Evolutionary conservation across 1,139 yeast genomes (phyloP).

Genomic region (Schizosaccharomyces versatilis): DNA sequence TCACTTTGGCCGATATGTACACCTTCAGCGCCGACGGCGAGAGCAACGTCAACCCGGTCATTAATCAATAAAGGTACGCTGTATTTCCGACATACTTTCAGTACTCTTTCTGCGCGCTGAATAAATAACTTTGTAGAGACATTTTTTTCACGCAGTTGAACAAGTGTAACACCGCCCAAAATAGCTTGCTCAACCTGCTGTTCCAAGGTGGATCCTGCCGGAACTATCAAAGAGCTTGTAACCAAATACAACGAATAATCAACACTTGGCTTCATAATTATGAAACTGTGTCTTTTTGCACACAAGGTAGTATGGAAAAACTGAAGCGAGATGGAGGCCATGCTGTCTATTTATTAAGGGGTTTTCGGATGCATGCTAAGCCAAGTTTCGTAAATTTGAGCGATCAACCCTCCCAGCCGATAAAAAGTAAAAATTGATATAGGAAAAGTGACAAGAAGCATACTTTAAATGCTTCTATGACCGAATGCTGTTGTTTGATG

Average conservation of each 20-base stretch:
- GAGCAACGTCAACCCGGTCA: slow-evolving; percentile 72
- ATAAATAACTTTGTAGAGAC: slow-evolving; percentile 49
- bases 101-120: slow-evolving; percentile 37
- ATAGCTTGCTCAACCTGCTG: slow-evolving; percentile 33
- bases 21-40: slow-evolving; percentile 79
- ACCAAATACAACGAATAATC: slow-evolving; percentile 58
- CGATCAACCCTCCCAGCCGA: no score
- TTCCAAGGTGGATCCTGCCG: slow-evolving; percentile 35
- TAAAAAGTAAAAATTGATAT: no score
- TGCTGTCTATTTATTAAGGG: no score
- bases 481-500: no score
- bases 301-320: no score
- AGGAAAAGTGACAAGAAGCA: no score
- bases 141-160: slow-evolving; percentile 67
- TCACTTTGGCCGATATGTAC: slow-evolving; percentile 90
- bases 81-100: slow-evolving; percentile 33
- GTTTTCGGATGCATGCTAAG: no score
- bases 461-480: no score
- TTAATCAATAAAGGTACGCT: slow-evolving; percentile 66
- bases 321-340: no score
- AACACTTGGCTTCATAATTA: slow-evolving; percentile 12
- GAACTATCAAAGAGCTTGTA: slow-evolving; percentile 61
- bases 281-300: background rate
- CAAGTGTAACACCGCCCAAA: slow-evolving; percentile 51
- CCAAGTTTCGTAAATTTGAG: no score